Evolutionary conservation across 495 filamentous ascomycete species (phyloP).

Genomic region (Penicillium daleae): DNA sequence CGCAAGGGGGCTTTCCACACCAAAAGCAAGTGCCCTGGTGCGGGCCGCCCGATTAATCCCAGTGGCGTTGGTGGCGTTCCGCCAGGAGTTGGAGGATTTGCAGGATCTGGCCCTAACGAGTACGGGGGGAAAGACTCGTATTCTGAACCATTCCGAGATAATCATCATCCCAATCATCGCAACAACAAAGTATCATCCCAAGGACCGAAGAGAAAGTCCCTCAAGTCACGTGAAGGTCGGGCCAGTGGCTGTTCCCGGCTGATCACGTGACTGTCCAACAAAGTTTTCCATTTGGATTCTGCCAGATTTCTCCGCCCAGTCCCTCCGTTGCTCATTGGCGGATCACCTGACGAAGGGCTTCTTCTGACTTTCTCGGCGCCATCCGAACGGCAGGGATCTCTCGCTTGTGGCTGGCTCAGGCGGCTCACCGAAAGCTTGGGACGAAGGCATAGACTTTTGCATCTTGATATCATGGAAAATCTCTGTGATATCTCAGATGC

Average conservation of each 20-base stretch:
- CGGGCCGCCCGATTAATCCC: constrained; percentile 11
- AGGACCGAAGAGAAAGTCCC: too few relatives aligned
- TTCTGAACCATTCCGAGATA: neutral
- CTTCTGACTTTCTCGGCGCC: constrained; percentile 2
- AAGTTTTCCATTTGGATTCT: neutral
- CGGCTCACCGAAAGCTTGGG: neutral
- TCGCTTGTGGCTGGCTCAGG: constrained; percentile 13
- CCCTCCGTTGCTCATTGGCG: neutral
- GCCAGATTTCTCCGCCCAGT: neutral
- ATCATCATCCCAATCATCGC: too few relatives aligned
- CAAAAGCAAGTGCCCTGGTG: constrained; percentile 1
- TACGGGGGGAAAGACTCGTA: neutral
- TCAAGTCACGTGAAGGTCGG: too few relatives aligned
- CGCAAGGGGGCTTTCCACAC: neutral
- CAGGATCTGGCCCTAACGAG: neutral
- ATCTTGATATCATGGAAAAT: neutral
- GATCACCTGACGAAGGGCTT: neutral
- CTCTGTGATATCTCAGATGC: neutral
- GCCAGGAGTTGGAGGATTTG: neutral
- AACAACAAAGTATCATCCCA: too few relatives aligned
- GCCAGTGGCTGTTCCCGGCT: neutral
- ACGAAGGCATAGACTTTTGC: neutral
- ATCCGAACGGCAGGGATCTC: constrained; percentile 8
- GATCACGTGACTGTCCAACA: constrained; percentile 8
- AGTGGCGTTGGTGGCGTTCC: constrained; percentile 23